Conservation (phyloP, 1,284 basidiomycete genomes). For the Cryptococcus sp. region DNA sequence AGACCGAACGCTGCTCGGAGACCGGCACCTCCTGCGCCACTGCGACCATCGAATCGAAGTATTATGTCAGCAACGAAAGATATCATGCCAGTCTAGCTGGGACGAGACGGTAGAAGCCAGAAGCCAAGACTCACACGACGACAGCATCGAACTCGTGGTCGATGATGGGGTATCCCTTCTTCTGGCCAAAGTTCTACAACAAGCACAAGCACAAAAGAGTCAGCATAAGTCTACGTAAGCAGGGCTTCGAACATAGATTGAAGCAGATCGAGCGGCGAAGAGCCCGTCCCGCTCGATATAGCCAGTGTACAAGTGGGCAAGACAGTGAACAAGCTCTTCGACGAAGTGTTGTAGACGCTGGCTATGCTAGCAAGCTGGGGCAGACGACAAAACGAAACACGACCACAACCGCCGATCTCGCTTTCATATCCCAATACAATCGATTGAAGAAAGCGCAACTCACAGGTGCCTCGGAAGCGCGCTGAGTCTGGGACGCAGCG, state of each 20-base stretch:
- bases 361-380: too few relatives aligned
- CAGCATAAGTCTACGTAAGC: conserved; percentile 1
- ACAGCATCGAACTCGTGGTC: conserved; percentile 95
- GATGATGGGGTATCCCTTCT: conserved; percentile 78
- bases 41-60: conserved; percentile 44
- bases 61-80: conserved; percentile 20
- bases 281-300: too few relatives aligned
- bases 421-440: too few relatives aligned
- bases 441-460: conserved; percentile 20
- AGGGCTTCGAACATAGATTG: background rate
- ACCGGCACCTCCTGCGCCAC: conserved; percentile 97
- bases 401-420: too few relatives aligned
- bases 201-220: background rate
- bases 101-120: conserved; percentile 1
- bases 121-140: conserved; percentile 74
- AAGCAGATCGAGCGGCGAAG: background rate
- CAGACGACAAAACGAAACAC: too few relatives aligned
- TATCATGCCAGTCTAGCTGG: conserved; percentile 7
- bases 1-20: conserved; percentile 98
- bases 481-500: conserved; percentile 45
- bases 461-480: conserved; percentile 50
- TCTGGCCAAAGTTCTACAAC: conserved; percentile 50
- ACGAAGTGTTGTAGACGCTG: too few relatives aligned
- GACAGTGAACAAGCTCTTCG: too few relatives aligned
- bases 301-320: too few relatives aligned